Percentiles rank a stretch among this genome's conserved stretches.
Conservation (phyloP, 2,329 filamentous ascomycete species). For the Dactylella cylindrospora region DNA sequence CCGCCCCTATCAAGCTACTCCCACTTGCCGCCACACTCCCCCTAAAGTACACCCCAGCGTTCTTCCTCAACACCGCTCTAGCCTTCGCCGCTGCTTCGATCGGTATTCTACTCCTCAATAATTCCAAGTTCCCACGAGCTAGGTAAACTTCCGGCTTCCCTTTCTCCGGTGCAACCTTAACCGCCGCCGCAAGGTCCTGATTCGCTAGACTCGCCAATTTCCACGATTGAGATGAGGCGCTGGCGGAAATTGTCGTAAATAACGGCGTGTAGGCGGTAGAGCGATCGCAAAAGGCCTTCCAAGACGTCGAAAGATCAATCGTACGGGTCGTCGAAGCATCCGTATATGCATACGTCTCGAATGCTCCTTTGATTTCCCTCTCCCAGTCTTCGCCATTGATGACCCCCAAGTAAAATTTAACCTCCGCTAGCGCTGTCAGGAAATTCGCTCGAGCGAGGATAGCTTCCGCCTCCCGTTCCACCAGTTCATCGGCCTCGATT, state of each 20-base stretch:
- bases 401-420: constrained; percentile 3
- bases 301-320: constrained; percentile 21
- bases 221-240: constrained; percentile 31
- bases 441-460: constrained; percentile 17
- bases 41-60: constrained; percentile 47
- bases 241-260: not conserved
- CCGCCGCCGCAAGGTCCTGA: constrained; percentile 37
- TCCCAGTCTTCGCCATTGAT: constrained; percentile 7
- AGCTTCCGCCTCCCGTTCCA: constrained; percentile 20
- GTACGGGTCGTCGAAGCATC: not conserved
- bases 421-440: constrained; percentile 9
- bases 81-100: constrained; percentile 28
- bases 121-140: constrained; percentile 47
- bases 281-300: constrained; percentile 36
- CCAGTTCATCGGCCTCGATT: constrained; percentile 1
- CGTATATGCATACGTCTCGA: not conserved
- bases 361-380: constrained; percentile 19
- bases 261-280: constrained; percentile 32
- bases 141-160: constrained; percentile 45
- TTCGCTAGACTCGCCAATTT: constrained; percentile 42
- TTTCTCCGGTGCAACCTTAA: constrained; percentile 44
- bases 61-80: constrained; percentile 45
- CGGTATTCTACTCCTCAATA: constrained; percentile 44
- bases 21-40: constrained; percentile 26
- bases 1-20: constrained; percentile 26